Base-by-base conservation (phyloP, 2,329 filamentous ascomycete species). In the Gaeumannomyces sp. region DNA sequence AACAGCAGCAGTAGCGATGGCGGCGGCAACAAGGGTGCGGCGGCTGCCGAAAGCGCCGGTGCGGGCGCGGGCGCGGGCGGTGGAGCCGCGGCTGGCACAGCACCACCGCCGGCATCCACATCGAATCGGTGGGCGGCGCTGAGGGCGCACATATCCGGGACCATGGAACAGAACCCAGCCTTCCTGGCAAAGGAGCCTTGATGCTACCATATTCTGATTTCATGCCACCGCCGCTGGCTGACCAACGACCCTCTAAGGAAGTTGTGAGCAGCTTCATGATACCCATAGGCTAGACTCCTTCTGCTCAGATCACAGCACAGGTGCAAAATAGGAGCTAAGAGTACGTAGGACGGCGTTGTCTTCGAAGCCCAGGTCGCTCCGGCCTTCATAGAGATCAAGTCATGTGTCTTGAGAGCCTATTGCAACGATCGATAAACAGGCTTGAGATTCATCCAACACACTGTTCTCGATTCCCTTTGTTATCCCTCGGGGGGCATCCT, bases 161-260 rank as follows among this genome's bases (percentile, higher is more conserved):
- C 92, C 1, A 92, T 97, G 88, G 92, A 97, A 78, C 90, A 92
- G 76, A 94, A 94, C 70, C 86, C 89, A 19, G 91, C 89, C 3
- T 96, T 96, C 73, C 75, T 81, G 57, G 68, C 66, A 33, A 59
- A 59, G 4, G 31, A 62, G 60, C 35, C 16, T 3, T 62, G 38
- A 62, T 38, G 35, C 35, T 38, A 16, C 3, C 14, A 38, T 5
- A 16, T 1, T 33, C 2, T 38, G 35, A 38, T 38, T 38, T 38
- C 35, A 2, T 38, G 35, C 35, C 35, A 16, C 35, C 13, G 35
- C 13, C 13, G 35, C 35, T 5, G 35, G 35, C 35, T 38, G 2
- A 19, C 14, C 16, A 5, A 19, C 35, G 14, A 6, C 35, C 14
- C 35, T 6, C 3, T 4, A 19, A 14, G 14, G 35, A 4, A 16